These are phyloP conservation scores for Castanospermum australe DNA, from an alignment of 306 rosid genomes.

Conservation along the genomic window DNA sequence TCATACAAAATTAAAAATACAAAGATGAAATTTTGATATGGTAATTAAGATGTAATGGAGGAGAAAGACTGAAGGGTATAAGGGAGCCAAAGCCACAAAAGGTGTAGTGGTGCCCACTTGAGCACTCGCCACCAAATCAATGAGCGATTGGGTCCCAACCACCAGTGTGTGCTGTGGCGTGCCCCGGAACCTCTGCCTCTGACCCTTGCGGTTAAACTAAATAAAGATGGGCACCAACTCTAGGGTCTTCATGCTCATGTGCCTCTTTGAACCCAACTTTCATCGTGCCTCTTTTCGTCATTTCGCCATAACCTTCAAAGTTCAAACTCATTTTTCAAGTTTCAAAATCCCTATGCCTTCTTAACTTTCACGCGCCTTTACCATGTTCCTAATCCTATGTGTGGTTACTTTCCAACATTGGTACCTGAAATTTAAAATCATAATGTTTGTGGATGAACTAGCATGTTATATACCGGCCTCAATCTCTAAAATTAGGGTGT, in stretches of 20 bases:
- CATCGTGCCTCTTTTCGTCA: neutral
- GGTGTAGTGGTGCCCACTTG: constrained; percentile 37
- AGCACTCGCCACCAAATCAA: constrained; percentile 29
- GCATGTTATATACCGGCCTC: no score
- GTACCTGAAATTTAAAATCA: no score
- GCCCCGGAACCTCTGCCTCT: constrained; percentile 23
- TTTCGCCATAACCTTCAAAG: neutral
- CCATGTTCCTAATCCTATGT: no score
- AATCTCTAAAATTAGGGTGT: no score
- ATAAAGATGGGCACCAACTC: no score
- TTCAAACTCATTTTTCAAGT: constrained; percentile 15
- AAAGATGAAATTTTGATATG: neutral
- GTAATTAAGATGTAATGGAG: neutral
- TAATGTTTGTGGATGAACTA: no score
- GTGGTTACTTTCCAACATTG: no score
- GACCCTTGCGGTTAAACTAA: neutral
- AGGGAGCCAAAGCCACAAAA: constrained; percentile 50
- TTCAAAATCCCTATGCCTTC: no score
- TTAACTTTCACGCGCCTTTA: no score
- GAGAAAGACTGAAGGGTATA: constrained; percentile 39
- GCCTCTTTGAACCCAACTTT: constrained; percentile 24
- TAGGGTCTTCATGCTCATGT: constrained; percentile 28
- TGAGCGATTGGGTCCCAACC: constrained; percentile 32
- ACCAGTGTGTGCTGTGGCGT: constrained; percentile 25
- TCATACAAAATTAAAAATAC: no score